phyloP scores from a whole-genome alignment of 495 filamentous ascomycete species.

The Xylaria bambusicola region DNA sequence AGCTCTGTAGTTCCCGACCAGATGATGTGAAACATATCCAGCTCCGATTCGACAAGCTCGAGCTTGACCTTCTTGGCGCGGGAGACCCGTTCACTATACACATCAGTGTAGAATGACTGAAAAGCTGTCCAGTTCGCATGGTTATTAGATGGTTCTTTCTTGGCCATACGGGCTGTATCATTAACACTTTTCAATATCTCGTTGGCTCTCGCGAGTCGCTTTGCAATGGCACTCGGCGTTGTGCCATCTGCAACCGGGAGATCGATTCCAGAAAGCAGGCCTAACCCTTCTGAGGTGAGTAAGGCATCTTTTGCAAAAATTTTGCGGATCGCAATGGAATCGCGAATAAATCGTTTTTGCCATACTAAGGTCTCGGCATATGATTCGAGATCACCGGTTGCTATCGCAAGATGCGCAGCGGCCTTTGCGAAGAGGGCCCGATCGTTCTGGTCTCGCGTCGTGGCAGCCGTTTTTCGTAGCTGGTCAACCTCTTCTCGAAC shows the following conservation, averaged over 20 bases:
- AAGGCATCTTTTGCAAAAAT: slow-evolving; percentile 24
- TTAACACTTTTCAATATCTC: slow-evolving; percentile 14
- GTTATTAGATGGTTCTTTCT: slow-evolving; percentile 15
- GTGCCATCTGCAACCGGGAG: slow-evolving; percentile 12
- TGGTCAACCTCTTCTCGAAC: slow-evolving; percentile 17
- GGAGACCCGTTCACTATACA: slow-evolving; percentile 19
- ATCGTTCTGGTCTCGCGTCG: slow-evolving; percentile 25
- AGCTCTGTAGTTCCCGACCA: slow-evolving; percentile 23
- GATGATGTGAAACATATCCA: slow-evolving; percentile 24
- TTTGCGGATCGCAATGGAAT: slow-evolving; percentile 27
- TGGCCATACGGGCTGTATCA: slow-evolving; percentile 19
- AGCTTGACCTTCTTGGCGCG: slow-evolving; percentile 21
- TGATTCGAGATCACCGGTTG: slow-evolving; percentile 30
- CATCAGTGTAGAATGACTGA: slow-evolving; percentile 5
- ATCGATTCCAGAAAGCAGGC: slow-evolving; percentile 27
- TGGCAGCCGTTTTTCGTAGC: slow-evolving; percentile 26
- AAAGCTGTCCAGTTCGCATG: slow-evolving; percentile 9
- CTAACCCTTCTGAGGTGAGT: slow-evolving; percentile 20
- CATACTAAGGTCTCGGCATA: slow-evolving; percentile 30
- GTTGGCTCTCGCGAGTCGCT: slow-evolving; percentile 19
- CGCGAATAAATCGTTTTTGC: slow-evolving; percentile 35
- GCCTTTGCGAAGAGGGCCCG: slow-evolving; percentile 32
- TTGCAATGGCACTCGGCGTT: slow-evolving; percentile 13
- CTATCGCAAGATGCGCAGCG: slow-evolving; percentile 30
- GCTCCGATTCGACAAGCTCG: slow-evolving; percentile 14